phyloP scores from a whole-genome alignment of 2,329 filamentous ascomycete species.

The Ceratocystis huliohia region DNA sequence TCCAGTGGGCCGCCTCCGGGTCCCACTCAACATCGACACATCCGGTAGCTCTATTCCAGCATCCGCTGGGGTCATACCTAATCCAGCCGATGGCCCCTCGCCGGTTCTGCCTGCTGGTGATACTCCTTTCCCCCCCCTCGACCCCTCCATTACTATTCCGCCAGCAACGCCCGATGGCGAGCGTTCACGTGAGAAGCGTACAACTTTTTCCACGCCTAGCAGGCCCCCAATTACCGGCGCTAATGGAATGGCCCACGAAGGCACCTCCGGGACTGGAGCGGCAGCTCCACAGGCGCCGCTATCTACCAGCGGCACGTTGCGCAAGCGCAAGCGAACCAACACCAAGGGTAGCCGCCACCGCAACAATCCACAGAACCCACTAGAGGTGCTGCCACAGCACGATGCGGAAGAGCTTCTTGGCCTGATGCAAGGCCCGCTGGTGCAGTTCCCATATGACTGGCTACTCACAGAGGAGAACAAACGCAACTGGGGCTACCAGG shows the following conservation, averaged over 20 bases:
- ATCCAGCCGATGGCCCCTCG: constrained; percentile 29
- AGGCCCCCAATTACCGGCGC: constrained; percentile 31
- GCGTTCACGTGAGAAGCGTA: constrained; percentile 34
- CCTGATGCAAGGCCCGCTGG: constrained; percentile 75
- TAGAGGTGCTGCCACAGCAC: constrained; percentile 61
- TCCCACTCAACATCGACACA: constrained; percentile 25
- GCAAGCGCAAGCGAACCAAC: constrained; percentile 52
- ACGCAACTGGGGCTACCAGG: constrained; percentile 92
- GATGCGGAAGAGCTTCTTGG: constrained; percentile 73
- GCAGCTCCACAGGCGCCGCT: constrained; percentile 2
- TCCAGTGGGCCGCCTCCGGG: constrained; percentile 7
- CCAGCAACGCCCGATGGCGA: constrained; percentile 16
- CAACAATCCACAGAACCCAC: constrained; percentile 36
- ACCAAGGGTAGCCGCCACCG: constrained; percentile 56
- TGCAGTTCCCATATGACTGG: constrained; percentile 95
- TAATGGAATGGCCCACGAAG: neutral
- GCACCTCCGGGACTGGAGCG: neutral
- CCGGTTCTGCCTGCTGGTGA: constrained; percentile 34
- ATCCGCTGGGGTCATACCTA: neutral
- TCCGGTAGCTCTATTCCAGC: constrained; percentile 18
- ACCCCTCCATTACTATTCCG: constrained; percentile 26
- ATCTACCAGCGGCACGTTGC: constrained; percentile 36
- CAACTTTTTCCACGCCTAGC: constrained; percentile 44
- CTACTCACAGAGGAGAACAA: constrained; percentile 79
- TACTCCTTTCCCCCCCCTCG: constrained; percentile 37